A percentile compares a stretch with the other conserved stretches of the same genome.
These are phyloP conservation scores for Vitis hybrid DNA, from an alignment of 177 flowering plant species.

Conservation along the genomic window DNA sequence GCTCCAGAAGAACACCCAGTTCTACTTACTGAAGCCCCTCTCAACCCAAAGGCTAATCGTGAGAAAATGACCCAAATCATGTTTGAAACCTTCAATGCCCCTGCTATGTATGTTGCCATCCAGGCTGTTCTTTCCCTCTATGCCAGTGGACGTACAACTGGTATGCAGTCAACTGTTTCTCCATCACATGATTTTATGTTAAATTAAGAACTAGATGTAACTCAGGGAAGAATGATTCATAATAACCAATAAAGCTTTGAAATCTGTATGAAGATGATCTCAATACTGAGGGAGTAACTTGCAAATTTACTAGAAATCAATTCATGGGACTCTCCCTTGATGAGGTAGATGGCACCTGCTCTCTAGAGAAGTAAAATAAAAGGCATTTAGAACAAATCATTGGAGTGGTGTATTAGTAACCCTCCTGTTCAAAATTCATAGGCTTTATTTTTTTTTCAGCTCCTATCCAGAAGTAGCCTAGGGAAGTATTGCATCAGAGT, in stretches of 20 bases:
- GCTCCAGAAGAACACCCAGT: slow-evolving; percentile 54
- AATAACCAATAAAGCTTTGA: background rate
- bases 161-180: slow-evolving; percentile 16
- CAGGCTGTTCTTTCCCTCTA: slow-evolving; percentile 53
- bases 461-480: no score
- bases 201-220: background rate
- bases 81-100: slow-evolving; percentile 48
- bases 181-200: background rate
- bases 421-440: no score
- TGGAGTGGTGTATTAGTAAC: no score
- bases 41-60: slow-evolving; percentile 47
- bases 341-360: no score
- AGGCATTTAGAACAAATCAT: no score
- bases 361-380: no score
- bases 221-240: background rate
- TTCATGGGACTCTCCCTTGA: no score
- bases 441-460: no score
- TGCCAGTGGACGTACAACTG: slow-evolving; percentile 58
- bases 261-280: background rate
- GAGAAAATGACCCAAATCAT: slow-evolving; percentile 50
- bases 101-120: slow-evolving; percentile 54
- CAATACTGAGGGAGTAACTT: background rate
- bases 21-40: slow-evolving; percentile 51
- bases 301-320: background rate
- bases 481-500: no score